These are phyloP conservation scores for Claviceps maximensis DNA, from an alignment of 2,329 filamentous ascomycete species.

Conservation along the genomic window DNA sequence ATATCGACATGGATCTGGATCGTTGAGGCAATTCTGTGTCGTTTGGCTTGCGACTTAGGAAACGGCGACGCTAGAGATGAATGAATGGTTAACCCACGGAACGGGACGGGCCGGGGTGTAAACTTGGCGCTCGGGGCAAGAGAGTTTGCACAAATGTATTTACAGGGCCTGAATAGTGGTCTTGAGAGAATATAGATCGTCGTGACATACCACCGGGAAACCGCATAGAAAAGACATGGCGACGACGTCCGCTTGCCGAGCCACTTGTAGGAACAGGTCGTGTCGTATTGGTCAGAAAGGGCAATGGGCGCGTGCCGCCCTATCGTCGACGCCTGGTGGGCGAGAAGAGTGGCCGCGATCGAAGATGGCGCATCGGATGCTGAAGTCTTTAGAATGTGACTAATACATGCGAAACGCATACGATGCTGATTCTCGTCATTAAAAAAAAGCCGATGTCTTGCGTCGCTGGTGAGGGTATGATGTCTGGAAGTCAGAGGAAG, in stretches of 20 bases:
- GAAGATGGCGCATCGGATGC: background rate
- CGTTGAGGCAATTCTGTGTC: conserved; percentile 16
- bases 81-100: conserved; percentile 1
- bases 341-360: background rate
- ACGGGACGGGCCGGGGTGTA: background rate
- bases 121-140: background rate
- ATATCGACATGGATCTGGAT: conserved; percentile 25
- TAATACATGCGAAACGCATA: background rate
- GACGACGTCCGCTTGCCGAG: background rate
- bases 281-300: background rate
- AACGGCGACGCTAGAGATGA: conserved; percentile 8
- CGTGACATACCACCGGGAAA: conserved; percentile 12
- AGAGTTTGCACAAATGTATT: background rate
- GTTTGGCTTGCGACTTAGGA: conserved; percentile 5
- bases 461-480: background rate
- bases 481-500: background rate
- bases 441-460: background rate
- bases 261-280: background rate
- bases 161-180: background rate
- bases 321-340: background rate
- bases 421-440: background rate
- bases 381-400: background rate
- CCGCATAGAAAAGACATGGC: conserved; percentile 13
- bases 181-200: background rate
- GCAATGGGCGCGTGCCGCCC: background rate